Conservation (phyloP, 495 filamentous ascomycete species). For the Talaromyces stipitatus region DNA sequence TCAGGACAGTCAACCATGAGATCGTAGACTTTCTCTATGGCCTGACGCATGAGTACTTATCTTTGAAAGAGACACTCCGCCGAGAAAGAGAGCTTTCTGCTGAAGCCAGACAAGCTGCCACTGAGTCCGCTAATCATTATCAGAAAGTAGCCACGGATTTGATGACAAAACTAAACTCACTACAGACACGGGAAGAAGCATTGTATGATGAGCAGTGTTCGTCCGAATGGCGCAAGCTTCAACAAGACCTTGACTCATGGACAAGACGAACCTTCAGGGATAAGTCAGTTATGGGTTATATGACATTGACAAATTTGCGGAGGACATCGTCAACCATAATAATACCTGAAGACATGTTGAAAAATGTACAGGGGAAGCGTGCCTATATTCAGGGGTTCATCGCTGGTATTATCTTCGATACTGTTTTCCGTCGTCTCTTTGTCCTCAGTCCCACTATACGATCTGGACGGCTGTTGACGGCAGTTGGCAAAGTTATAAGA, state of each 20-base stretch:
- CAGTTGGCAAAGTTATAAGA: not conserved
- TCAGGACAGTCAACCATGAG: not conserved
- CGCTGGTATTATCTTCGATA: not conserved
- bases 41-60: constrained; percentile 1
- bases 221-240: not conserved
- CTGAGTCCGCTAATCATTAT: not conserved
- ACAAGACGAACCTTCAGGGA: not conserved
- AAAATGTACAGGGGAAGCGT: not conserved
- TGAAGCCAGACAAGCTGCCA: not conserved
- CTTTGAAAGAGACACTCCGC: not conserved
- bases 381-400: not conserved
- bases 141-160: not conserved
- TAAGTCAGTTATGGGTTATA: not conserved
- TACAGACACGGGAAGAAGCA: not conserved
- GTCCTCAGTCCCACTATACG: not conserved
- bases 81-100: not conserved
- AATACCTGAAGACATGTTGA: not conserved
- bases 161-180: not conserved
- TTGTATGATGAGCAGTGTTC: not conserved
- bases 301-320: not conserved
- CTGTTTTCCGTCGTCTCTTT: not conserved
- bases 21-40: not conserved
- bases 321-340: not conserved
- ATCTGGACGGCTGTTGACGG: not conserved
- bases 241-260: not conserved